Percentiles rank a stretch among this genome's conserved stretches.
phyloP scores from a whole-genome alignment of 1,284 basidiomycete species.

The Rhodotorula sp. region DNA sequence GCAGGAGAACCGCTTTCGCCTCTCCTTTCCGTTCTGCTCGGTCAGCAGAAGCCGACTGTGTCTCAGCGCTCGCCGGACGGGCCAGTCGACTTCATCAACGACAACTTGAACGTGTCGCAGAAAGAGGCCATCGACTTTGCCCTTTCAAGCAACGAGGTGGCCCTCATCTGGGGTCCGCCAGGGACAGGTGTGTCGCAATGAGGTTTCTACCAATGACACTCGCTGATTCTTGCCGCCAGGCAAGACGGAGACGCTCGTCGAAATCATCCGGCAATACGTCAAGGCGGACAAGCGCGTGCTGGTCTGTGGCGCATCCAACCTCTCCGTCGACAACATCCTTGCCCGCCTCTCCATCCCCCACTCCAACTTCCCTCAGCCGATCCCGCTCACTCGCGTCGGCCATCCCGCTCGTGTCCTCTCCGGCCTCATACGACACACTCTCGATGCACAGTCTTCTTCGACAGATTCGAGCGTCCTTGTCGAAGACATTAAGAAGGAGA shows the following conservation, averaged over 20 bases:
- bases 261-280: slow-evolving; percentile 80
- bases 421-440: slow-evolving; percentile 69
- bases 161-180: slow-evolving; percentile 95
- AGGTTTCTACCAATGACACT: neutral
- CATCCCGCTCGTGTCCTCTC: slow-evolving; percentile 90
- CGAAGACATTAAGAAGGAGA: slow-evolving; percentile 78
- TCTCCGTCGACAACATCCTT: slow-evolving; percentile 64
- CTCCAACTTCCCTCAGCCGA: slow-evolving; percentile 10
- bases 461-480: slow-evolving; percentile 76
- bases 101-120: slow-evolving; percentile 76
- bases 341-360: slow-evolving; percentile 37
- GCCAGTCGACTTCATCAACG: slow-evolving; percentile 48
- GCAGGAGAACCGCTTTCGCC: slow-evolving; percentile 12
- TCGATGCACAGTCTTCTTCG: slow-evolving; percentile 79
- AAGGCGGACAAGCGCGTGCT: slow-evolving; percentile 59
- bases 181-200: slow-evolving; percentile 53
- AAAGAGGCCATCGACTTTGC: slow-evolving; percentile 74
- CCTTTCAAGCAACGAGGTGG: slow-evolving; percentile 69
- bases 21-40: slow-evolving; percentile 24
- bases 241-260: slow-evolving; percentile 87
- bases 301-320: slow-evolving; percentile 85
- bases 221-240: slow-evolving; percentile 54
- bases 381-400: slow-evolving; percentile 69
- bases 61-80: neutral
- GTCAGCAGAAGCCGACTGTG: neutral